Evolutionary conservation across 1,139 yeast genomes (phyloP), one percentile per base, ranked within the genome.

Genomic region (Magnusiomyces fungicola): DNA sequence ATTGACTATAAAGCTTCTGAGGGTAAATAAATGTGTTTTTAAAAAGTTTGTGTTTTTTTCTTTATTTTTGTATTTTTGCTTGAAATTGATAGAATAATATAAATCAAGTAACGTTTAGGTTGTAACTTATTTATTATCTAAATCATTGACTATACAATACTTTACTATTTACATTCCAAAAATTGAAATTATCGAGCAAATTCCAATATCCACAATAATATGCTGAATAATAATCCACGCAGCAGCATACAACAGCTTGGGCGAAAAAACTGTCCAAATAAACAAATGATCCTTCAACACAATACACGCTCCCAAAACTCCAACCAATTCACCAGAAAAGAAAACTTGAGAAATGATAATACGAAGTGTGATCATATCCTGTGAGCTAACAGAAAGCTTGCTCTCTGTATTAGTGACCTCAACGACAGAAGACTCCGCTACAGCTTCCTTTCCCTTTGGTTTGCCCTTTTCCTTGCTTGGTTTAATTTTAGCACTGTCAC

Each of bases 201-300:
- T 27, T 14, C 46, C 34, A 14, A 55, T 57, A 41, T 64, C 67
- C 3, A 62, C 48, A 7, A 58, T 33, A 9, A 56, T 55, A 46
- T 63, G 63, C 47, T 63, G 65, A n/a, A 62, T 38, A 1, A 66
- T 51, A 5, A 66, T 58, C 98, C 98, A 94, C 2, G 82, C 81
- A 1, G 81, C 79, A 56, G 83, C 83, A 63, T 83, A 92, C 33
- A 95, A 74, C 18, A 92, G 67, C 60, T 89, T 92, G 0, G 98
- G 99, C 46, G 96, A 86, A 68, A 92, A 92, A 3, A 94, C 98
- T 1, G 97, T 88, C 97, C 98, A 94, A 16, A 94, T 84, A 63
- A 92, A 92, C 51, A 92, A 72, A 63, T 92, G 98, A 61, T 82
- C 86, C 57, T 96, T 74, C 55, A 90, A 72, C 25, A 78, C 72